Evolutionary conservation across 352 stramenopile species (phyloP).

Genomic region (Phytopythium kandeliae): DNA sequence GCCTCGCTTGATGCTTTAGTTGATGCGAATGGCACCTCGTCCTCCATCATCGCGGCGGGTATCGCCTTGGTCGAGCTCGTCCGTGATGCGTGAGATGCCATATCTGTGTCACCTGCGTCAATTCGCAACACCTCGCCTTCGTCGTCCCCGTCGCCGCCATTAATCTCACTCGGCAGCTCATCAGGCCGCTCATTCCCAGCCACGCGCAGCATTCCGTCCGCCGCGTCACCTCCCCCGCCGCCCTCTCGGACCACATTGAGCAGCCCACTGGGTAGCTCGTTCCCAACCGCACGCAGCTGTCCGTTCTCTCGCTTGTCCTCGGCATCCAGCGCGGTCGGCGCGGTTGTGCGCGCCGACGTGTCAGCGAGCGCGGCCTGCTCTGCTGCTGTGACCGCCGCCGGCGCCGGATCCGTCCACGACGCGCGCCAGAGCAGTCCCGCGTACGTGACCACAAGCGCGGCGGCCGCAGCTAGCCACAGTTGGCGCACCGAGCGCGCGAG

Average conservation of each 20-base stretch:
- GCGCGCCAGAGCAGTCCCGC: conserved; percentile 29
- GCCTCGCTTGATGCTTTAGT: too few species aligned
- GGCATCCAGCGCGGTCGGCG: conserved; percentile 9
- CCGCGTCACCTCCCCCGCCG: too few species aligned
- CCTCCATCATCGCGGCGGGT: too few species aligned
- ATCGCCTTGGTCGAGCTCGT: too few species aligned
- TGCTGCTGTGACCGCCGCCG: background rate
- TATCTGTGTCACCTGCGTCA: too few species aligned
- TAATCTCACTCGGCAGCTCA: too few species aligned
- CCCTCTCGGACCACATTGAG: background rate
- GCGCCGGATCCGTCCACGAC: conserved; percentile 6
- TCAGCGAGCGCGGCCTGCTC: background rate
- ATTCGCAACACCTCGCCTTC: too few species aligned
- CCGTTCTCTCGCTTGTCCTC: conserved; percentile 9
- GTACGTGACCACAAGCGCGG: conserved; percentile 27
- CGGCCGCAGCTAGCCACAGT: conserved; percentile 19
- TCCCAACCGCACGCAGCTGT: conserved; percentile 6
- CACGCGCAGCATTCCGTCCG: conserved; percentile 1
- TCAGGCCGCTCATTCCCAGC: too few species aligned
- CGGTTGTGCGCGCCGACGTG: conserved; percentile 7
- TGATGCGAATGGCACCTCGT: too few species aligned
- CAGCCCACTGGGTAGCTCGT: conserved; percentile 11
- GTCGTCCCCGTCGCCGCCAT: too few species aligned
- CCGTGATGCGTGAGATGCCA: too few species aligned
- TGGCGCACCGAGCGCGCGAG: background rate